A percentile compares a stretch with the other conserved stretches of the same genome.
phyloP scores from a whole-genome alignment of 2,329 filamentous ascomycete species.

The Apiospora saccharicola region DNA sequence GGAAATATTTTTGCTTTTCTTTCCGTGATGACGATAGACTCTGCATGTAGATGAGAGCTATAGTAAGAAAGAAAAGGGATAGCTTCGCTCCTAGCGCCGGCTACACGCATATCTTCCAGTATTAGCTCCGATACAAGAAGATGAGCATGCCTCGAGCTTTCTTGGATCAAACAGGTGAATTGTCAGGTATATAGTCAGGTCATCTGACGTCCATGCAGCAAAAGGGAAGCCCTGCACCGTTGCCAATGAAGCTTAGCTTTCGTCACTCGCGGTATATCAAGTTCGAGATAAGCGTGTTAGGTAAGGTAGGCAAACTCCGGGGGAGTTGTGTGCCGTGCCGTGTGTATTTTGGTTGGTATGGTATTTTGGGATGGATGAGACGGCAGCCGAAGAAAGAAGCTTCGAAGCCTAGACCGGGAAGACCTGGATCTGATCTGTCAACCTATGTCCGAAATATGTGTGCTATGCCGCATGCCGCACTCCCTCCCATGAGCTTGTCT shows the following conservation, averaged over 20 bases:
- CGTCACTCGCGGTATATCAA: neutral
- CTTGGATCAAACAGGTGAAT: neutral
- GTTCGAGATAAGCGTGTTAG: neutral
- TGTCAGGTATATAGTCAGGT: conserved; percentile 1
- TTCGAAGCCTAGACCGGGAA: conserved; percentile 3
- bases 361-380: conserved; percentile 13
- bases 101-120: neutral
- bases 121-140: conserved; percentile 10
- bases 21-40: conserved; percentile 8
- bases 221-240: neutral
- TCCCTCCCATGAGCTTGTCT: conserved; percentile 10
- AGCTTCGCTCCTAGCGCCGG: conserved; percentile 17
- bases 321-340: conserved; percentile 9
- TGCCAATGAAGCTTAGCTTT: conserved; percentile 3
- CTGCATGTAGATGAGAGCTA: neutral
- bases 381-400: conserved; percentile 17
- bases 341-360: conserved; percentile 3
- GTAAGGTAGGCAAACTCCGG: neutral
- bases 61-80: neutral
- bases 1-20: neutral
- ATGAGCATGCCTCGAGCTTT: neutral
- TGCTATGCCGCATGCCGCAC: neutral
- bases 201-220: neutral
- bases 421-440: conserved; percentile 20
- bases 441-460: neutral